phyloP scores from a whole-genome alignment of 768 basidiomycete genomes.

The Leccinellum rugosiceps region DNA sequence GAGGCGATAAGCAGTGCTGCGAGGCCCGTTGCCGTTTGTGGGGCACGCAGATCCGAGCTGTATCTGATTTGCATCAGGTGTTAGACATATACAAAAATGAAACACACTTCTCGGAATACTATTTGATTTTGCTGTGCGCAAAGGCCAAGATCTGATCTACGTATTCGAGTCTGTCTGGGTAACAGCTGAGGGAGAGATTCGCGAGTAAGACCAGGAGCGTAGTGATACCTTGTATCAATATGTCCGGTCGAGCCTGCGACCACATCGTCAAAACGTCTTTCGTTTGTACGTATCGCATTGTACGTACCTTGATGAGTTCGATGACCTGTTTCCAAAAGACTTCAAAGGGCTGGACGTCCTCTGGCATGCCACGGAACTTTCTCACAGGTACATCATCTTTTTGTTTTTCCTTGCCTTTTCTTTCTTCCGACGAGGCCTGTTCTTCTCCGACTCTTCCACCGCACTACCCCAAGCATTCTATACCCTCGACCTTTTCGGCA shows the following conservation, averaged over 20 bases:
- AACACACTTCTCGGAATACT: too few species aligned
- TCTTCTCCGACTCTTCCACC: constrained; percentile 21
- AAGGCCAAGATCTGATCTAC: too few species aligned
- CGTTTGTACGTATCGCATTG: neutral
- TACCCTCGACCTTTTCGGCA: constrained; percentile 15
- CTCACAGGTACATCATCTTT: constrained; percentile 55
- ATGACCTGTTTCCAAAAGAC: constrained; percentile 39
- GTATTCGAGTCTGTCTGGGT: too few species aligned
- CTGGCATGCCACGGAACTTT: constrained; percentile 94
- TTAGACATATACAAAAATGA: constrained; percentile 33
- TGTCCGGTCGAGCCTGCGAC: constrained; percentile 86
- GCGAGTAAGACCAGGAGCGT: constrained; percentile 82
- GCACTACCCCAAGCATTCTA: constrained; percentile 27
- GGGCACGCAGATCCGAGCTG: constrained; percentile 88
- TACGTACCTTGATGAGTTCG: constrained; percentile 86
- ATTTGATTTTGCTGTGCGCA: too few species aligned
- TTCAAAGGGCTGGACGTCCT: constrained; percentile 62
- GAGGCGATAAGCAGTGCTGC: constrained; percentile 89
- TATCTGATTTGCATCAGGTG: neutral
- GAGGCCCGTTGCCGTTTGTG: constrained; percentile 86
- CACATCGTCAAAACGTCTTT: neutral
- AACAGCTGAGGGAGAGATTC: too few species aligned
- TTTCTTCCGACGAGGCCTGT: constrained; percentile 17
- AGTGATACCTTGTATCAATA: constrained; percentile 75
- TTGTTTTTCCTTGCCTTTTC: constrained; percentile 55